These are phyloP conservation scores for Selenicereus undatus DNA, from an alignment of 148 eudicot species.

Conservation along the genomic window DNA sequence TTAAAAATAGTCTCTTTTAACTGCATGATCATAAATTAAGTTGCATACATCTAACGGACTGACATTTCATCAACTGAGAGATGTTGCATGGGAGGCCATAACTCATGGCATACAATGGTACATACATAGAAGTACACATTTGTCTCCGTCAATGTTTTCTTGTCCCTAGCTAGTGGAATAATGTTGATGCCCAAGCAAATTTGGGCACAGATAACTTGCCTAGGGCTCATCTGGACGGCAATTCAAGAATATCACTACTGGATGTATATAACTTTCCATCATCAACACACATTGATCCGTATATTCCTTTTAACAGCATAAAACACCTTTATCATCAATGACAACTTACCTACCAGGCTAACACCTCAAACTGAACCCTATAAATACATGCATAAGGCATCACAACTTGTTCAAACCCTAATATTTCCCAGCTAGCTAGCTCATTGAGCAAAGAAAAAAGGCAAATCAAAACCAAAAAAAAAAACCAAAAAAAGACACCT, in stretches of 20 bases:
- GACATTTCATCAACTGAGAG: too few species aligned
- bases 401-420: neutral
- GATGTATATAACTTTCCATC: too few species aligned
- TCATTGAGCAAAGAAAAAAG: too few species aligned
- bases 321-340: neutral
- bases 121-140: too few species aligned
- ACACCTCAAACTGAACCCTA: slow-evolving; percentile 18
- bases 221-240: neutral
- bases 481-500: too few species aligned
- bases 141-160: neutral
- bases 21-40: too few species aligned
- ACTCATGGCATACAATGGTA: too few species aligned
- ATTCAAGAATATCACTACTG: slow-evolving; percentile 11
- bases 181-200: slow-evolving; percentile 14
- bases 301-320: slow-evolving; percentile 18
- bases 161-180: neutral
- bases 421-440: too few species aligned
- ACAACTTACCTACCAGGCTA: neutral
- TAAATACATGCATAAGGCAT: slow-evolving; percentile 22
- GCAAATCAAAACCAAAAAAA: too few species aligned
- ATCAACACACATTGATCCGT: neutral
- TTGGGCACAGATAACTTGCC: neutral
- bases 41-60: too few species aligned
- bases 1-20: too few species aligned
- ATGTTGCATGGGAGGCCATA: too few species aligned